Conservation (phyloP, 2,329 filamentous ascomycete genomes). For the Pseudogymnoascus sp. region DNA sequence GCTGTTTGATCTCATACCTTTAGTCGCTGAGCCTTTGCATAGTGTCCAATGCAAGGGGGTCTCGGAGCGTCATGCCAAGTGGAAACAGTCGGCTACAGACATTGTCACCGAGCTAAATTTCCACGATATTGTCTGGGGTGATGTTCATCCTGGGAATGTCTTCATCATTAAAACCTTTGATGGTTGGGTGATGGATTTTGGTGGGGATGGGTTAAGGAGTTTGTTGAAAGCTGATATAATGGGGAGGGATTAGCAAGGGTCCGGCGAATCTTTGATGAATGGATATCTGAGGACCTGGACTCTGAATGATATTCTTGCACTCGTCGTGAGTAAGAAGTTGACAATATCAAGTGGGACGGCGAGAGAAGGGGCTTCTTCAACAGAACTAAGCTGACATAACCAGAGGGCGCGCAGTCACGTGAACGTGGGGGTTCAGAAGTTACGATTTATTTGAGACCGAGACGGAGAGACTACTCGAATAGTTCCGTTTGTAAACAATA, state of each 20-base stretch:
- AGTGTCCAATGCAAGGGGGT: constrained; percentile 11
- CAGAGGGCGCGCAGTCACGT: neutral
- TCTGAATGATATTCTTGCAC: neutral
- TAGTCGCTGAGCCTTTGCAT: constrained; percentile 12
- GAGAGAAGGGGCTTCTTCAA: neutral
- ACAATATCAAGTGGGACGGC: neutral
- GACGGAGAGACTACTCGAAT: neutral
- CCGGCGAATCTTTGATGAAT: constrained; percentile 13
- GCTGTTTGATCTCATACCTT: constrained; percentile 14
- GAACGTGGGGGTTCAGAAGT: neutral
- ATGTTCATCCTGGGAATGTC: constrained; percentile 19
- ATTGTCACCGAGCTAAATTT: constrained; percentile 15
- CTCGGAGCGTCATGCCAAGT: constrained; percentile 14
- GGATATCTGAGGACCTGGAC: neutral
- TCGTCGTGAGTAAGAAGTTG: neutral
- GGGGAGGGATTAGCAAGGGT: constrained; percentile 14
- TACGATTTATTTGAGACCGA: neutral
- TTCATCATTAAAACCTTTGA: constrained; percentile 16
- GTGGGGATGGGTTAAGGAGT: constrained; percentile 16
- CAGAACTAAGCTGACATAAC: neutral
- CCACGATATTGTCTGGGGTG: constrained; percentile 17
- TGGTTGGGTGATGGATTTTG: constrained; percentile 19
- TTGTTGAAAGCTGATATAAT: constrained; percentile 15
- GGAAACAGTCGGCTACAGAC: constrained; percentile 13
- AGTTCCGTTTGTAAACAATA: constrained; percentile 8